Evolutionary conservation across 257 asterid genomes (phyloP).

Genomic region (Knoxia roxburghii): DNA sequence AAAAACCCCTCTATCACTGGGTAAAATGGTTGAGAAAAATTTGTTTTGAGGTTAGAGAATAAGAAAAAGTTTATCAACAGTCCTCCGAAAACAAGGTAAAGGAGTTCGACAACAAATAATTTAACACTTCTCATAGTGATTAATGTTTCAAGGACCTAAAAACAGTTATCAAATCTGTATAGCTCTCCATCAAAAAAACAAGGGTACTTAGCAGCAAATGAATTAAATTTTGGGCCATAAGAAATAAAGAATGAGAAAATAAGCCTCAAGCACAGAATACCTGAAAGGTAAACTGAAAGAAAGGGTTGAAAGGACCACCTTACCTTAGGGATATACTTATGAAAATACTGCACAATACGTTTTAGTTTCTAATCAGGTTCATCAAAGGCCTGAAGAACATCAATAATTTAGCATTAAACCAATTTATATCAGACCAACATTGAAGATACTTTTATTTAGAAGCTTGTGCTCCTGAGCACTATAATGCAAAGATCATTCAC

Average conservation of each 20-base stretch:
- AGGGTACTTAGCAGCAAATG: background rate
- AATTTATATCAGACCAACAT: too few species aligned
- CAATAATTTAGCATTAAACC: constrained; percentile 7
- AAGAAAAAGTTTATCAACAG: background rate
- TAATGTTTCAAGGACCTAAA: background rate
- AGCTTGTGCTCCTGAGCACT: too few species aligned
- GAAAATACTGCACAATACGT: constrained; percentile 62
- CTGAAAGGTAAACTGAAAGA: constrained; percentile 5
- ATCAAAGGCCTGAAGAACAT: constrained; percentile 56
- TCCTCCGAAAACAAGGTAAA: background rate
- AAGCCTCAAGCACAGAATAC: constrained; percentile 1
- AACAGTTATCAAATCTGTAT: background rate
- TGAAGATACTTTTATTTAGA: too few species aligned
- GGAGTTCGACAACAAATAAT: background rate
- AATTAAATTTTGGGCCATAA: background rate
- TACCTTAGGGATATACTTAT: constrained; percentile 77
- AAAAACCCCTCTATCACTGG: background rate
- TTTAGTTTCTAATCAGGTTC: constrained; percentile 61
- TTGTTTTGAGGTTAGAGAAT: background rate
- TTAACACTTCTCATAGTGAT: background rate
- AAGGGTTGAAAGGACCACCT: constrained; percentile 12
- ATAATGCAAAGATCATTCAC: background rate
- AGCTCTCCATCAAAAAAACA: background rate
- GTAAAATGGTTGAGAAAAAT: background rate
- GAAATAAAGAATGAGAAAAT: background rate